Percentiles rank a stretch among this genome's conserved stretches.
phyloP scores from a whole-genome alignment of 78 protist species.

The Chrysochromulina parva region DNA sequence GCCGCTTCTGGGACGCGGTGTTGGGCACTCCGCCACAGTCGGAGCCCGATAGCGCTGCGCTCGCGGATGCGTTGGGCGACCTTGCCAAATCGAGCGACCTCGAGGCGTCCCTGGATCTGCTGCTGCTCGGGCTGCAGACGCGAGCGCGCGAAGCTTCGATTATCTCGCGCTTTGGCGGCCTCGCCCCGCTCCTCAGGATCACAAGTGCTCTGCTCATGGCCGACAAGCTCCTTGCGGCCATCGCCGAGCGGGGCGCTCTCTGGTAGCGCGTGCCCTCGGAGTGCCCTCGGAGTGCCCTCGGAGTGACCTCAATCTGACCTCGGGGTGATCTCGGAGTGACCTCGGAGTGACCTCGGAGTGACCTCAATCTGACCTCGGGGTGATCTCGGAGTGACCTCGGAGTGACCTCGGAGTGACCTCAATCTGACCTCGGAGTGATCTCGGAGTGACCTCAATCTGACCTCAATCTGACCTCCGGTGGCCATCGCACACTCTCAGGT shows the following conservation, averaged over 20 bases:
- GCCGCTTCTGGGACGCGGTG: conserved; percentile 1
- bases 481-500: no score
- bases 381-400: no score
- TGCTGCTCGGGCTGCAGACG: background rate
- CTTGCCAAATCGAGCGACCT: background rate
- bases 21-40: background rate
- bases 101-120: background rate
- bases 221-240: background rate
- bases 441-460: no score
- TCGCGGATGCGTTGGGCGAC: background rate
- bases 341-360: no score
- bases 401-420: no score
- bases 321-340: no score
- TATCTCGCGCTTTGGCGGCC: background rate
- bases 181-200: background rate
- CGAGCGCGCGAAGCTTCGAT: background rate
- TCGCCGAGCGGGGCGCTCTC: background rate
- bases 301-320: no score
- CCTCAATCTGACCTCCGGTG: no score
- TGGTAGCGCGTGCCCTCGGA: no score
- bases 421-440: no score
- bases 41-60: background rate
- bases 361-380: no score
- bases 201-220: background rate
- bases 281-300: no score